Evolutionary conservation across 345 rosid genomes (phyloP).

Genomic region (Geranium brycei): DNA sequence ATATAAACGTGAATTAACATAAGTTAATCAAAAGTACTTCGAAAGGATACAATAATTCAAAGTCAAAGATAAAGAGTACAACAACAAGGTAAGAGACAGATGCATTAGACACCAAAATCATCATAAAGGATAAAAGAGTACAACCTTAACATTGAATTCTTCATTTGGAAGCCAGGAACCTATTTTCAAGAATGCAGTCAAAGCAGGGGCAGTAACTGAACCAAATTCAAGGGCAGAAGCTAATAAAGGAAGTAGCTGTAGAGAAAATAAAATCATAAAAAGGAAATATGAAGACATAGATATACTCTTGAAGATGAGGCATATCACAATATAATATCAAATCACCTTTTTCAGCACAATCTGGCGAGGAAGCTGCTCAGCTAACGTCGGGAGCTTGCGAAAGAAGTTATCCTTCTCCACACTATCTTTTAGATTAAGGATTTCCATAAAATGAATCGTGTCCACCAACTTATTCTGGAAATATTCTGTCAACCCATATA

Average conservation of each 20-base stretch:
- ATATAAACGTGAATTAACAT: too few species aligned
- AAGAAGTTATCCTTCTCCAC: slow-evolving; percentile 91
- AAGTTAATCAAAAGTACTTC: too few species aligned
- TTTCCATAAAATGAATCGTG: slow-evolving; percentile 98
- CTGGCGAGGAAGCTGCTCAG: slow-evolving; percentile 97
- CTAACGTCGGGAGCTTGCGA: slow-evolving; percentile 89
- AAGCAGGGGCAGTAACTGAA: slow-evolving; percentile 91
- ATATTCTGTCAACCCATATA: slow-evolving; percentile 56
- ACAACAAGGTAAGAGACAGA: neutral
- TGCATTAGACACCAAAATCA: neutral
- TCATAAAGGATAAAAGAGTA: neutral
- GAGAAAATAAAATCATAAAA: slow-evolving; percentile 15
- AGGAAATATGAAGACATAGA: slow-evolving; percentile 8
- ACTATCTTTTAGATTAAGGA: slow-evolving; percentile 88
- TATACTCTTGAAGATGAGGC: slow-evolving; percentile 4
- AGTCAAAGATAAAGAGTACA: too few species aligned
- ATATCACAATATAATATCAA: slow-evolving; percentile 11
- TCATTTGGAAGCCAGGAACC: slow-evolving; percentile 87
- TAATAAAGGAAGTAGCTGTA: slow-evolving; percentile 90
- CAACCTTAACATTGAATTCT: slow-evolving; percentile 78
- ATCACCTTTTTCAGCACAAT: slow-evolving; percentile 86
- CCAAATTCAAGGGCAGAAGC: slow-evolving; percentile 98
- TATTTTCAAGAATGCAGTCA: slow-evolving; percentile 82
- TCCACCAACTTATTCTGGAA: slow-evolving; percentile 99
- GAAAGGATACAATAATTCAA: neutral